A percentile compares a stretch with the other conserved stretches of the same genome.
phyloP scores from a whole-genome alignment of 345 rosid genomes.

The Conringia planisiliqua region DNA sequence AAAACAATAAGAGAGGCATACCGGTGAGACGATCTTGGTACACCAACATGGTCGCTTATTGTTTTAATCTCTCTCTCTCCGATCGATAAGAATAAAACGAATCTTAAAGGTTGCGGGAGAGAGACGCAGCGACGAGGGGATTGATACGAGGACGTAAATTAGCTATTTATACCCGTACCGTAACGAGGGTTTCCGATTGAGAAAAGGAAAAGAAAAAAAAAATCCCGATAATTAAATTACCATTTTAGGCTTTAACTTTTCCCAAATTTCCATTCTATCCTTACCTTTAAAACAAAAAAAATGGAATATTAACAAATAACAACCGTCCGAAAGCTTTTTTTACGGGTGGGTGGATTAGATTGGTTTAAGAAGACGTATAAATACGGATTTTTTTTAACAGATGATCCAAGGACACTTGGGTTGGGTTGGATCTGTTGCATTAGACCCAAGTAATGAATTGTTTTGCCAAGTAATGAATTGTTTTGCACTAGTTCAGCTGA shows the following conservation, averaged over 20 bases:
- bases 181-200: conserved; percentile 25
- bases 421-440: no score
- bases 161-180: conserved; percentile 10
- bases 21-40: conserved; percentile 81
- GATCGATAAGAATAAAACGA: conserved; percentile 24
- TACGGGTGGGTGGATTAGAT: background rate
- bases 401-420: no score
- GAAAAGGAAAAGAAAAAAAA: conserved; percentile 2
- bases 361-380: background rate
- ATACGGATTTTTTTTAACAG: background rate
- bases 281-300: no score
- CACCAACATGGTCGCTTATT: conserved; percentile 77
- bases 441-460: no score
- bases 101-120: conserved; percentile 22
- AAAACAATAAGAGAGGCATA: background rate
- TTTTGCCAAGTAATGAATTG: no score
- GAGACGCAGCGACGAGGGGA: conserved; percentile 39
- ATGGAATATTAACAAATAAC: no score
- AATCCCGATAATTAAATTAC: background rate
- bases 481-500: no score
- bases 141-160: background rate
- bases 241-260: background rate
- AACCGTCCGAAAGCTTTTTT: background rate
- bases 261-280: background rate
- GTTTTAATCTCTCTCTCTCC: conserved; percentile 31